phyloP scores from a whole-genome alignment of 306 rosid species.

The Medicago truncatula region MtrunA17r5.0-ANR NC_053046.1:25604501-25605000 shows the following conservation, averaged over 20 bases:
- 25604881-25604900: not conserved
- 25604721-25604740: not conserved
- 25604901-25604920: not conserved
- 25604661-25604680: not conserved
- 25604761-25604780: not conserved
- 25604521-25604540: not conserved
- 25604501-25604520: not conserved
- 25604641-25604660: not conserved
- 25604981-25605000: slow-evolving; percentile 60
- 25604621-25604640: not conserved
- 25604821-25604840: not conserved
- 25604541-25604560: not conserved
- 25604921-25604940: not conserved
- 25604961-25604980: slow-evolving; percentile 1
- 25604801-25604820: not conserved
- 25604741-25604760: not conserved
- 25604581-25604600: not conserved
- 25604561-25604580: not conserved
- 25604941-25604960: not conserved
- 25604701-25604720: not conserved
- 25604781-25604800: not conserved
- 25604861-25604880: slow-evolving; percentile 5
- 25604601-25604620: not conserved
- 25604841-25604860: not conserved
- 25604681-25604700: not conserved